These are phyloP conservation scores for Trypanosomatidae sp. DNA, from an alignment of 208 protist species.

Conservation along the genomic window DNA sequence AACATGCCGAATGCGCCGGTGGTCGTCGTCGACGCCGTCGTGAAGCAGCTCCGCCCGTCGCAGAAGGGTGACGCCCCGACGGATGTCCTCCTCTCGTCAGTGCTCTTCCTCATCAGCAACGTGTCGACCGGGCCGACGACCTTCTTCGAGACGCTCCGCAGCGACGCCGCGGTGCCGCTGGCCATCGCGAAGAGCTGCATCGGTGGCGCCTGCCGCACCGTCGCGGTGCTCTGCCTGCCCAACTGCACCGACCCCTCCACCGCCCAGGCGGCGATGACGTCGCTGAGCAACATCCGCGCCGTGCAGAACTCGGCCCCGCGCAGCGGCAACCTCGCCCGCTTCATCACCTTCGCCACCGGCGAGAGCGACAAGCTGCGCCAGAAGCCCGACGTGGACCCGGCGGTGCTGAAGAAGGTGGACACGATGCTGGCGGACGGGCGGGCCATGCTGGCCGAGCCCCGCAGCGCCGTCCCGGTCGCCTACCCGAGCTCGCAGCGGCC, in stretches of 20 bases:
- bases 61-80: conserved; percentile 23
- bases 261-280: conserved; percentile 23
- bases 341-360: conserved; percentile 41
- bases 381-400: conserved; percentile 31
- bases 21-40: conserved; percentile 40
- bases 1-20: conserved; percentile 30
- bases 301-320: conserved; percentile 44
- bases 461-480: conserved; percentile 31
- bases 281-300: conserved; percentile 28
- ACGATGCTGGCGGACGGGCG: conserved; percentile 50
- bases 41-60: conserved; percentile 53
- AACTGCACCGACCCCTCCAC: conserved; percentile 13
- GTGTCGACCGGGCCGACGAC: conserved; percentile 10
- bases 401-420: conserved; percentile 40
- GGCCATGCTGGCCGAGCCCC: conserved; percentile 46
- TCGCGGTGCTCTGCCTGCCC: conserved; percentile 39
- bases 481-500: conserved; percentile 36
- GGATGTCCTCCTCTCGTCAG: conserved; percentile 56
- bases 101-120: conserved; percentile 43
- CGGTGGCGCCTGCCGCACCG: conserved; percentile 50
- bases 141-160: conserved; percentile 40
- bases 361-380: conserved; percentile 47
- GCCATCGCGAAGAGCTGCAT: conserved; percentile 44
- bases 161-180: conserved; percentile 30
- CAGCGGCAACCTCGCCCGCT: conserved; percentile 62